Evolutionary conservation across 805 yeast species (phyloP), one percentile per base, ranked within the genome.

Genomic region (Kuraishia piskuri): DNA sequence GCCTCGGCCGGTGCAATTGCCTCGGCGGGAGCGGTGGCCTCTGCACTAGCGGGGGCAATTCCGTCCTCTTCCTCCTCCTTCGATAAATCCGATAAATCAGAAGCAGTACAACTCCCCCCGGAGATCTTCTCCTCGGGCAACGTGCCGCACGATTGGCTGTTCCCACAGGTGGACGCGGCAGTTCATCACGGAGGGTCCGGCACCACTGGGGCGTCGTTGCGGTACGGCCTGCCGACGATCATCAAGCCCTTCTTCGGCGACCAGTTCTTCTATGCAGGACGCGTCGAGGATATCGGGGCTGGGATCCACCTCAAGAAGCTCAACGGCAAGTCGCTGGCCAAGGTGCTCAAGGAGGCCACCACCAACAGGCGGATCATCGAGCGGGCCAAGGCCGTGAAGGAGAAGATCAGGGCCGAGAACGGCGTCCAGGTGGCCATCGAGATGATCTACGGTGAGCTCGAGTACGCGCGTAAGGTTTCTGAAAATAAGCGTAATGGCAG

Each of bases 101-200:
- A 70, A 26, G 80, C 77, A 59, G 59, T 77, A 53, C 74, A 68
- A 23, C 68, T 89, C 14, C 97, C 97, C 1, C 70, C 73, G 0
- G 83, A 82, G 59, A 78, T 92, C 1, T 88, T 71, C 63, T 82
- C 81, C 57, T 72, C 88, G 6, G 94, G 94, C 1, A 64, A 84
- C 9, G 74, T 88, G 14, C 96, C 97, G 0, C 98, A 92, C 65
- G 96, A 90, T 64, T 92, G 98, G 98, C 71, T 92, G 40, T 92
- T 92, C 68, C 86, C 92, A 0, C 82, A 80, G 56, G 73, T 92
- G 48, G 96, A 92, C 68, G 97, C 92, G 0, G 96, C 96, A 0
- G 97, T 92, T 3, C 98, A 92, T 65, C 98, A 92, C 65, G 98
- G 98, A 45, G 98, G 98, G 0, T 86, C 96, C 0, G 98, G 98